These are phyloP conservation scores for Phytopythium sindhum DNA, from an alignment of 352 stramenopile genomes.

Conservation along the genomic window DNA sequence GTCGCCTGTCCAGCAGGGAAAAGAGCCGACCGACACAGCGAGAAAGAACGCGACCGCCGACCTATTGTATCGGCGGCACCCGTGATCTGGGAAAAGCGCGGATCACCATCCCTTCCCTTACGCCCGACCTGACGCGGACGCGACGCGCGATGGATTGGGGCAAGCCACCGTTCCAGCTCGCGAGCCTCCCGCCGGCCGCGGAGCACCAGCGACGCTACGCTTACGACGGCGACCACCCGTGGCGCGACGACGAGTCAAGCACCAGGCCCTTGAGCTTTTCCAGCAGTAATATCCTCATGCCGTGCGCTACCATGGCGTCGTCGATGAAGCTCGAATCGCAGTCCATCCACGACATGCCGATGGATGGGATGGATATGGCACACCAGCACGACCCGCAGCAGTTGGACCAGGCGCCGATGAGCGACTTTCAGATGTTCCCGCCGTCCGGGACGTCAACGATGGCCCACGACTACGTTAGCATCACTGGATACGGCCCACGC, in stretches of 20 bases:
- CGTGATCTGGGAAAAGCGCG: slow-evolving; percentile 32
- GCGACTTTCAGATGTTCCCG: neutral
- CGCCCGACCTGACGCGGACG: neutral
- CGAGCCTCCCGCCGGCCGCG: slow-evolving; percentile 9
- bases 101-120: neutral
- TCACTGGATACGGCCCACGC: neutral
- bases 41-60: neutral
- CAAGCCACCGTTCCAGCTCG: slow-evolving; percentile 16
- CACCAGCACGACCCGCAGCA: slow-evolving; percentile 2
- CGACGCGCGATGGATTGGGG: slow-evolving; percentile 29
- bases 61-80: neutral
- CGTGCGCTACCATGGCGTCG: neutral
- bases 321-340: slow-evolving; percentile 9
- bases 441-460: neutral
- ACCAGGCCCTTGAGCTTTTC: neutral
- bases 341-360: slow-evolving; percentile 5
- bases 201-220: slow-evolving; percentile 11
- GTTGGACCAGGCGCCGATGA: neutral
- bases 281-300: neutral
- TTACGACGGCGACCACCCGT: slow-evolving; percentile 6
- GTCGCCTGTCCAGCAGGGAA: slow-evolving; percentile 5
- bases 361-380: neutral
- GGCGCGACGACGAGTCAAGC: slow-evolving; percentile 11
- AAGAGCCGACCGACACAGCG: slow-evolving; percentile 1
- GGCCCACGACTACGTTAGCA: neutral